A percentile compares a stretch with the other conserved stretches of the same genome.
Evolutionary conservation across 2,329 filamentous ascomycete genomes (phyloP).

Genomic region (Neofusicoccum parvum): DNA sequence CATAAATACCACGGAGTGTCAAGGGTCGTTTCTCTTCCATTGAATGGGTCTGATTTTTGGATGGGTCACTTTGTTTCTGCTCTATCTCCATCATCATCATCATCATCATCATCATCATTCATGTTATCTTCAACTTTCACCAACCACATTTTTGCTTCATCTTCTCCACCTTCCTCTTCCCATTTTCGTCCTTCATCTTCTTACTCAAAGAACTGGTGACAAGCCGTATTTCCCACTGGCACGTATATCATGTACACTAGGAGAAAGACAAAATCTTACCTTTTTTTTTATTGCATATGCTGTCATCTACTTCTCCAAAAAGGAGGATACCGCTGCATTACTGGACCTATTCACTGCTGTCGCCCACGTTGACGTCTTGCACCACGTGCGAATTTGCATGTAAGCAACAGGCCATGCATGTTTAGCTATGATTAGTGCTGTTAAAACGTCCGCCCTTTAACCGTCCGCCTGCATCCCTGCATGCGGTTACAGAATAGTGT

Average conservation of each 20-base stretch:
- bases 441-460: too few relatives aligned
- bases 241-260: slow-evolving; percentile 14
- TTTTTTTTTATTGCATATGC: background rate
- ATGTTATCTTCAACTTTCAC: background rate
- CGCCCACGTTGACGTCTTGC: too few relatives aligned
- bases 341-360: too few relatives aligned
- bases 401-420: too few relatives aligned
- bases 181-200: background rate
- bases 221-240: too few relatives aligned
- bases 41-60: background rate
- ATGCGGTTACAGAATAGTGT: too few relatives aligned
- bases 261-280: background rate
- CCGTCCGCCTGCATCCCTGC: too few relatives aligned
- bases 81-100: background rate
- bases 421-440: too few relatives aligned
- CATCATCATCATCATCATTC: background rate
- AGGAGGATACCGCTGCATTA: too few relatives aligned
- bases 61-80: background rate
- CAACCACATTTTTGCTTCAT: too few relatives aligned
- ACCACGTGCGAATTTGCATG: too few relatives aligned
- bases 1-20: slow-evolving; percentile 14
- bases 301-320: background rate
- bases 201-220: background rate
- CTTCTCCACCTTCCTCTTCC: background rate
- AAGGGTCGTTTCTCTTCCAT: background rate